Evolutionary conservation across 2,329 filamentous ascomycete species (phyloP).

Genomic region (Alternaria angustiovoidea): DNA sequence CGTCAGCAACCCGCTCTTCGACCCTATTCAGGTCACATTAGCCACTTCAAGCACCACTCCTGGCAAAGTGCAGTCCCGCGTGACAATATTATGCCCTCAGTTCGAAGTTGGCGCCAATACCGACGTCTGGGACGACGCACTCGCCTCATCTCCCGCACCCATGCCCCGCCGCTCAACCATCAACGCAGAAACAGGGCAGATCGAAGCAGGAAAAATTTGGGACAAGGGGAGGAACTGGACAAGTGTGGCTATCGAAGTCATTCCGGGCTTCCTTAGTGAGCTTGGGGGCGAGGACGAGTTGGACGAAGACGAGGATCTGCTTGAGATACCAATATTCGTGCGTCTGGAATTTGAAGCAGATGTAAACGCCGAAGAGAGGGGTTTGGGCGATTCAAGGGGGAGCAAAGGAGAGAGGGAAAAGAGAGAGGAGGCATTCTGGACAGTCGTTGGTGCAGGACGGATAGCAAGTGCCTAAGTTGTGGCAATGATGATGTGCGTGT

Average conservation of each 20-base stretch:
- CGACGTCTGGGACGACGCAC: constrained; percentile 91
- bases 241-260: constrained; percentile 88
- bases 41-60: constrained; percentile 71
- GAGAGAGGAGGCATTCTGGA: constrained; percentile 94
- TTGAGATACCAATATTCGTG: constrained; percentile 96
- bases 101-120: constrained; percentile 95
- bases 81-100: constrained; percentile 92
- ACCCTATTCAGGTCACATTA: constrained; percentile 84
- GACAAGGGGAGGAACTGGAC: constrained; percentile 94
- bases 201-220: constrained; percentile 95
- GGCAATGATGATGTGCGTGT: constrained; percentile 49
- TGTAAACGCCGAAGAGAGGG: constrained; percentile 62
- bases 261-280: constrained; percentile 61
- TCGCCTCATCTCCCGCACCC: constrained; percentile 59
- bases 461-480: constrained; percentile 59
- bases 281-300: constrained; percentile 31
- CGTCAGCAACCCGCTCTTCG: constrained; percentile 93
- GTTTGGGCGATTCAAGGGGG: constrained; percentile 48
- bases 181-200: constrained; percentile 44
- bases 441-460: constrained; percentile 85
- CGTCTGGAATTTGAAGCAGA: constrained; percentile 89
- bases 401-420: constrained; percentile 73
- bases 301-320: constrained; percentile 66
- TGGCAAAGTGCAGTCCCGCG: constrained; percentile 61
- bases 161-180: constrained; percentile 36